Evolutionary conservation across 441 rosid species (phyloP), one percentile per base, ranked within the genome.

Genomic region (Erodium texanum): DNA sequence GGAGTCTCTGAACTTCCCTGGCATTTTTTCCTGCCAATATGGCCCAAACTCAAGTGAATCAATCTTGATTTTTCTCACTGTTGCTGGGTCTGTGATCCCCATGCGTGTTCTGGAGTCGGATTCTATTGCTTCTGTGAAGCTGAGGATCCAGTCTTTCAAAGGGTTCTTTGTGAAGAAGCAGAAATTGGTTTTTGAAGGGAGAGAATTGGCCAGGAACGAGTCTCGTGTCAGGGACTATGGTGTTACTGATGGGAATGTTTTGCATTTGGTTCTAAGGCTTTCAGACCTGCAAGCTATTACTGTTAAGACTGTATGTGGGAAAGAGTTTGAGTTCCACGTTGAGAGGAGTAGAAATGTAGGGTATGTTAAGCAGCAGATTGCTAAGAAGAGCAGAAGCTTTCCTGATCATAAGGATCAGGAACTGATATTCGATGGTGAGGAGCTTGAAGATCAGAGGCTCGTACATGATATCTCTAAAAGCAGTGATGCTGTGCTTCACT

Each of bases 91-190:
- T 27, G 66, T 84, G 45, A 84, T 86, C 77, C 96, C 96, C 5
- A 82, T 91, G 87, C 70, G 84, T 56, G 87, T 93, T 54, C 62
- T 79, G 68, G 89, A 86, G 75, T 88, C 81, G 0, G 96, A 89
- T 66, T 88, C 98, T 0, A 85, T 93, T 10, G 95, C 94, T 5
- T 84, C 86, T 5, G 85, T 89, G 34, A 93, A 93, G 76, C 89
- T 89, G 7, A 79, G 89, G 83, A 91, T 93, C 79, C 96, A 93
- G 80, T 84, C 87, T 1, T 83, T 85, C 64, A 84, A 93, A 71
- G 92, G 95, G 7, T 87, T 83, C 73, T 85, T 82, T 7, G 95
- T 88, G 66, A 88, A 85, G 62, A 86, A 85, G 58, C 99, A 93
- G 83, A 93, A 79, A 70, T 88, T 93, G 11, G 93, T 91, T 45